Conservation (phyloP, 2,329 filamentous ascomycete species). For the Ceratocystis papillata region DNA sequence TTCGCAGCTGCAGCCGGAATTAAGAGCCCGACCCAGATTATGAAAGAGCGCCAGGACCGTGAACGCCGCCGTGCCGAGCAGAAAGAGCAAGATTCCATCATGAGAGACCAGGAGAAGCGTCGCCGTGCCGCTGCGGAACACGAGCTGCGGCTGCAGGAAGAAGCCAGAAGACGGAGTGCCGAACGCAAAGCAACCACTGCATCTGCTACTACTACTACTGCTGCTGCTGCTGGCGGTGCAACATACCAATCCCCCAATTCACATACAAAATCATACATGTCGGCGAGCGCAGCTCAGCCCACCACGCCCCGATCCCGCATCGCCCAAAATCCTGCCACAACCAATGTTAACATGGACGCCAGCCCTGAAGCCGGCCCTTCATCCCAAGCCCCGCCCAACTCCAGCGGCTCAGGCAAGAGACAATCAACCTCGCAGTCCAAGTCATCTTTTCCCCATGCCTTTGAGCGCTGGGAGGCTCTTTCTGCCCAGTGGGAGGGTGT, state of each 20-base stretch:
- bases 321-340: constrained; percentile 20
- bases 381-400: constrained; percentile 24
- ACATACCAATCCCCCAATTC: constrained; percentile 20
- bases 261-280: constrained; percentile 25
- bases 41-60: constrained; percentile 67
- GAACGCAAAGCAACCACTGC: constrained; percentile 51
- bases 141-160: constrained; percentile 45
- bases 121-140: constrained; percentile 43
- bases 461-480: constrained; percentile 92
- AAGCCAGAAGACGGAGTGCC: constrained; percentile 45
- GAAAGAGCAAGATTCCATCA: constrained; percentile 54
- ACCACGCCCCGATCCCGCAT: constrained; percentile 23
- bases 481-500: constrained; percentile 97
- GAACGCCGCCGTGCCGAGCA: constrained; percentile 59
- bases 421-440: constrained; percentile 19
- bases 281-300: constrained; percentile 25
- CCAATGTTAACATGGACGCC: constrained; percentile 9
- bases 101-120: constrained; percentile 38
- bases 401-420: constrained; percentile 27
- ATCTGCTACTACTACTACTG: constrained; percentile 28
- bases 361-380: constrained; percentile 24
- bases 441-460: constrained; percentile 85
- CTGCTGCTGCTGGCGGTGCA: constrained; percentile 35
- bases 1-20: constrained; percentile 47
- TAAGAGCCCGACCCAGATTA: constrained; percentile 77